phyloP scores from a whole-genome alignment of 192 early-diverging fungal genomes.

The Mortierella antarctica region DNA sequence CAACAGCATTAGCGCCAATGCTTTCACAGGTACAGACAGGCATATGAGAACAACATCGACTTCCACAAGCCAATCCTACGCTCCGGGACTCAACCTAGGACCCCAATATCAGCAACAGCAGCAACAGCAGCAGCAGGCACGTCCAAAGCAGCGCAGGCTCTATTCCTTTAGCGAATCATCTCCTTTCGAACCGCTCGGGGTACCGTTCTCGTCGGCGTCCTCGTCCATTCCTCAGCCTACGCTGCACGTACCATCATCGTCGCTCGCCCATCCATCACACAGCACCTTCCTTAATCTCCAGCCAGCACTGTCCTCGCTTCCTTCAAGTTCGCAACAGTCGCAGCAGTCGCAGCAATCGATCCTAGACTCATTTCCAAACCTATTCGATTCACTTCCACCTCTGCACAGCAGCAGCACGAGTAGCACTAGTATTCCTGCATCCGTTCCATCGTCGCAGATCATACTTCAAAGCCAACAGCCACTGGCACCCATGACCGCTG shows the following conservation, averaged over 20 bases:
- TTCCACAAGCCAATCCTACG: neutral
- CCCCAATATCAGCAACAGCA: neutral
- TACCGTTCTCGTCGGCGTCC: constrained; percentile 4
- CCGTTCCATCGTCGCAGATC: constrained; percentile 11
- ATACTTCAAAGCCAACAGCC: constrained; percentile 1
- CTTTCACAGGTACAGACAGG: neutral
- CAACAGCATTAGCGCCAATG: constrained; percentile 1
- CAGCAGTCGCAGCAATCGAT: constrained; percentile 25
- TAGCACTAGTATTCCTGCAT: neutral
- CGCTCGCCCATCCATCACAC: constrained; percentile 16
- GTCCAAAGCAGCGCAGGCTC: constrained; percentile 23
- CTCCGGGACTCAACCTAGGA: neutral
- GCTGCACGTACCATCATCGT: constrained; percentile 2
- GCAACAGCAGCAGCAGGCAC: constrained; percentile 12
- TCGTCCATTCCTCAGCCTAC: neutral
- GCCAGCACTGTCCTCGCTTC: neutral
- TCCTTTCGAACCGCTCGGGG: constrained; percentile 11
- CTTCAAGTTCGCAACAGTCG: neutral
- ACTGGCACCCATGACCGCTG: neutral
- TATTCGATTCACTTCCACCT: constrained; percentile 23
- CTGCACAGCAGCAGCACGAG: neutral
- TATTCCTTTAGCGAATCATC: constrained; percentile 30
- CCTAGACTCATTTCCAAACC: constrained; percentile 37
- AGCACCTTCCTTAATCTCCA: constrained; percentile 11
- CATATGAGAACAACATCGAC: constrained; percentile 4